Evolutionary conservation across 805 yeast species (phyloP), one percentile per base, ranked within the genome.

Genomic region (Barnettozyma sucrosica): DNA sequence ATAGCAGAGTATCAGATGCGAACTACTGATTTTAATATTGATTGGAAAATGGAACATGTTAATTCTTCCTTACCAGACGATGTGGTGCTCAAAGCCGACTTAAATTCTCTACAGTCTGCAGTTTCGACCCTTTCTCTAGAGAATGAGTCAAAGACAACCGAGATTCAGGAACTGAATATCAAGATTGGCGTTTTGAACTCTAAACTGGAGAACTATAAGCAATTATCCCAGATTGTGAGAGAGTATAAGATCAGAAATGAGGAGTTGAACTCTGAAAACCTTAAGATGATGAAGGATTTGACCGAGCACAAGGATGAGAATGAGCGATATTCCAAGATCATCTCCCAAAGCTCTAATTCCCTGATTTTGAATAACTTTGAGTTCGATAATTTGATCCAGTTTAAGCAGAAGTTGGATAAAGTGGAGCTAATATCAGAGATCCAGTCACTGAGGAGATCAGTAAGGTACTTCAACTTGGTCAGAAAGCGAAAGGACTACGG

Each of bases 141-240:
- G 2, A 8, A 43, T 3, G 18, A 45, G 25, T 20, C 36, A 16
- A 50, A 55, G 51, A 55, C 55, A 10, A 34, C 37, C 6, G 20
- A 52, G 13, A 58, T 77, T 14, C 71, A 71, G 33, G 80, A 79
- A 41, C 61, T 75, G 13, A 61, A 65, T 11, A 59, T 78, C 46
- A 77, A 75, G 51, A 65, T 78, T 9, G 62, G 67, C 8, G 65
- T 77, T 2, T 56, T 79, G 33, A 73, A 76, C 51, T 65, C 68
- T 6, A 76, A 74, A 51, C 59, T 78, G 54, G 53, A 52, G 14
- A 62, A 68, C 4, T 57, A 68, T 6, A 59, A 62, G 34, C 55
- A 55, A 0, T 64, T 66, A 16, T 70, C 68, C 28, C 13, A 42
- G 2, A 43, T 55, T 11, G 38, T 71, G 23, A 48, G 51, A 7